Conservation (phyloP, 1,284 basidiomycete species). For the Chalciporus sp. region DNA sequence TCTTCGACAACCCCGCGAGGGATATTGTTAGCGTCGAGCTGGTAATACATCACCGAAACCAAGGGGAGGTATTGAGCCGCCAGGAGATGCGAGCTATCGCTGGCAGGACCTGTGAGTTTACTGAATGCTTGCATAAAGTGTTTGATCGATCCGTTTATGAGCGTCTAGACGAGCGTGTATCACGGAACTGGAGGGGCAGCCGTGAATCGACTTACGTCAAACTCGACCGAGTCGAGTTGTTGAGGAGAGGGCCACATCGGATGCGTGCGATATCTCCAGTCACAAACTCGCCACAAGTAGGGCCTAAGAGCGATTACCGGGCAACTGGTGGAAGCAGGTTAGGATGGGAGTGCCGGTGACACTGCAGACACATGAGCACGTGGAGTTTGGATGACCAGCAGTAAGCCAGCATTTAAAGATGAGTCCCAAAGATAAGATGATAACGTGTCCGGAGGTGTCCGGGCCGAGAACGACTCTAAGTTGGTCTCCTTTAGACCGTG, state of each 20-base stretch:
- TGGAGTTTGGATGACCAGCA: not conserved
- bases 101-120: slow-evolving; percentile 17
- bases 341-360: not conserved
- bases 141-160: slow-evolving; percentile 14
- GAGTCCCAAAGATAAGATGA: no score
- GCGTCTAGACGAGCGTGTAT: slow-evolving; percentile 8
- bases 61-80: slow-evolving; percentile 27
- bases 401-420: no score
- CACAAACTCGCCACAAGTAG: not conserved
- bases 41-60: slow-evolving; percentile 22
- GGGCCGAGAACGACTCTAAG: no score
- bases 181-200: not conserved
- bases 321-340: not conserved
- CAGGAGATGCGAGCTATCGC: slow-evolving; percentile 10
- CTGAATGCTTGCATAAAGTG: slow-evolving; percentile 18
- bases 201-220: slow-evolving; percentile 17
- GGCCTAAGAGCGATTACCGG: not conserved
- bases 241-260: not conserved
- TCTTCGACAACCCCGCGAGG: slow-evolving; percentile 9
- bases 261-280: not conserved
- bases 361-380: not conserved
- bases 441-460: no score
- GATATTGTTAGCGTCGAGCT: slow-evolving; percentile 24
- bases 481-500: no score
- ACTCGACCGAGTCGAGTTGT: slow-evolving; percentile 14